Evolutionary conservation across 2,329 filamentous ascomycete genomes (phyloP), one percentile per base, ranked within the genome.

Genomic region (Dactylellina haptotyla): DNA sequence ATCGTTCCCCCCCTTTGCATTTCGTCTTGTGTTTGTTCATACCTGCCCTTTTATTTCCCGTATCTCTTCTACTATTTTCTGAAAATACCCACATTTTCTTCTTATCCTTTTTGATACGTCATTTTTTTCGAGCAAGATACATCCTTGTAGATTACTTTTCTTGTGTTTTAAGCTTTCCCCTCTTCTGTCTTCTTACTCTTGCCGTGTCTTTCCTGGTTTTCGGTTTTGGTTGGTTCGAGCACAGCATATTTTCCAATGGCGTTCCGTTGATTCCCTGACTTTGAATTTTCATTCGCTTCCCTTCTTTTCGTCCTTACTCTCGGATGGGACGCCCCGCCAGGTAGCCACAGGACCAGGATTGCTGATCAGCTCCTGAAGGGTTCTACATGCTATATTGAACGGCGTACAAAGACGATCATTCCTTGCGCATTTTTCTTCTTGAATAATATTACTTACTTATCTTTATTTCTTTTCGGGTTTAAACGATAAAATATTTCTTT

Each of bases 31-130:
- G 14, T 65, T 48, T 50, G 62, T 66, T 58, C 53, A 30, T 58
- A 14, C 20, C 46, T 32, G 45, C 34, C 16, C 51, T 39, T 23
- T 20, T 54, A 41, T 48, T 37, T 66, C 39, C 50, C 50, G 30
- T 54, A 54, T 23, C 28, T n/a, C n/a, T n/a, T n/a, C n/a, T 14
- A 41, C 20, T 23, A 6, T 34, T 34, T 34, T 20, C 9, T 39
- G n/a, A 39, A 25, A 45, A 65, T 65, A 66, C 61, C 61, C 69
- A 72, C 61, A 48, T 56, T 32, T 57, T 39, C 32, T 53, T 39
- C 25, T 56, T 37, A 39, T 71, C 41, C 16, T 41, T 30, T 43
- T 28, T 53, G 62, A 66, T 66, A 66, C 62, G 62, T 66, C 51
- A 58, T 66, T 66, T 25, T 32, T 48, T n/a, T n/a, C n/a, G n/a